phyloP scores from a whole-genome alignment of 495 filamentous ascomycete species.

The Neurospora africana region DNA sequence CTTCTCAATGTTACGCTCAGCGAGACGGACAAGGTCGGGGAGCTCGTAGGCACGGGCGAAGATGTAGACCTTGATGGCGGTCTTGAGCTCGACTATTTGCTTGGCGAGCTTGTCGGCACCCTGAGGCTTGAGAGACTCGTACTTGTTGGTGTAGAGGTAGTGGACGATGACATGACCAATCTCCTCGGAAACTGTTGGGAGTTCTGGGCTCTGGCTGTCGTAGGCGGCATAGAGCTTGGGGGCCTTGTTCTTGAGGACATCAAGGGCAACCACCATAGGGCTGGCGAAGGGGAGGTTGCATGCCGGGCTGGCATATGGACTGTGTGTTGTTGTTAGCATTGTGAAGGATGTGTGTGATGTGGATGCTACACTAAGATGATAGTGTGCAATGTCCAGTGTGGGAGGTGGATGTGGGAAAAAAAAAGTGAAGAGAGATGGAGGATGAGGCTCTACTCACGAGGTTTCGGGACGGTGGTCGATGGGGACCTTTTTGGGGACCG shows the following conservation, averaged over 20 bases:
- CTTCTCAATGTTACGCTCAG: slow-evolving; percentile 20
- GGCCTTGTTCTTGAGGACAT: slow-evolving; percentile 19
- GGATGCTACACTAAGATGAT: neutral
- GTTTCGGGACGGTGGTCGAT: slow-evolving; percentile 20
- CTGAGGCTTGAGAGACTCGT: slow-evolving; percentile 22
- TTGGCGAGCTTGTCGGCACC: slow-evolving; percentile 11
- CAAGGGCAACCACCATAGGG: slow-evolving; percentile 20
- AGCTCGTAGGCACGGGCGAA: slow-evolving; percentile 21
- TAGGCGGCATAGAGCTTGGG: slow-evolving; percentile 24
- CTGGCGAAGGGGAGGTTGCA: slow-evolving; percentile 24
- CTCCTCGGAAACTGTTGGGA: slow-evolving; percentile 17
- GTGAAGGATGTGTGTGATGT: neutral
- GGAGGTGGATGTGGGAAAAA: neutral
- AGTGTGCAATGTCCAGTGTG: neutral
- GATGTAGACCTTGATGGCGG: slow-evolving; percentile 22
- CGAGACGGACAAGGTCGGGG: slow-evolving; percentile 23
- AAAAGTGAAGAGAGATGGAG: neutral
- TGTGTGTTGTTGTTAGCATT: slow-evolving; percentile 7
- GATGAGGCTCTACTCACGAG: slow-evolving; percentile 12
- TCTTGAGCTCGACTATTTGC: slow-evolving; percentile 22
- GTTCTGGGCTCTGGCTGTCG: slow-evolving; percentile 19
- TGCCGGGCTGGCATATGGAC: slow-evolving; percentile 20
- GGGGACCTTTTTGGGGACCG: neutral
- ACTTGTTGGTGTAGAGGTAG: slow-evolving; percentile 25
- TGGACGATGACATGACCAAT: slow-evolving; percentile 27